Conservation (phyloP, 2,329 filamentous ascomycete species). For the Ascosphaera aggregata region DNA sequence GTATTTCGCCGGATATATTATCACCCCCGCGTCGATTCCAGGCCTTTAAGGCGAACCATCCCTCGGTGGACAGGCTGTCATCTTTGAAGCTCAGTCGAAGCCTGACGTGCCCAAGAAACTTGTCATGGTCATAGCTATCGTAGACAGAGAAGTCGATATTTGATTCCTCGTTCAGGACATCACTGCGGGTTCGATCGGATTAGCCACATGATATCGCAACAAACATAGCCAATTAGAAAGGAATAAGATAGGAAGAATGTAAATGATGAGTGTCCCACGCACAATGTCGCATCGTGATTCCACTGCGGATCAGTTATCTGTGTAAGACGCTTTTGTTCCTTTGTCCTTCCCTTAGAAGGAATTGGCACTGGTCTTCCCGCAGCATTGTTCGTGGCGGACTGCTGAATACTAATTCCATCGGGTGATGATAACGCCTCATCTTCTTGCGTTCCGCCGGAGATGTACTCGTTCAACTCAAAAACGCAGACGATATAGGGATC, state of each 20-base stretch:
- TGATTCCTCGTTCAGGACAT: slow-evolving; percentile 79
- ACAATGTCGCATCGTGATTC: slow-evolving; percentile 94
- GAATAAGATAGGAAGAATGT: too few species aligned
- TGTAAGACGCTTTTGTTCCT: neutral
- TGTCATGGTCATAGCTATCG: slow-evolving; percentile 62
- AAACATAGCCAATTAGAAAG: neutral
- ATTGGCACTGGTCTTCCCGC: slow-evolving; percentile 76
- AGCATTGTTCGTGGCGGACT: slow-evolving; percentile 41
- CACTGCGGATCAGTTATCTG: slow-evolving; percentile 61
- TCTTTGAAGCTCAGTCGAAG: slow-evolving; percentile 49
- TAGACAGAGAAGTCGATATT: slow-evolving; percentile 87
- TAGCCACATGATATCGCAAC: slow-evolving; percentile 1
- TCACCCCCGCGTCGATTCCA: slow-evolving; percentile 47
- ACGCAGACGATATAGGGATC: slow-evolving; percentile 93
- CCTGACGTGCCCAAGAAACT: slow-evolving; percentile 77
- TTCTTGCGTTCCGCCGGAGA: slow-evolving; percentile 56
- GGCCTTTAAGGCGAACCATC: slow-evolving; percentile 65
- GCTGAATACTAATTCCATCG: slow-evolving; percentile 25
- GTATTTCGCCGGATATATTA: slow-evolving; percentile 63
- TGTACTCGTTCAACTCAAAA: slow-evolving; percentile 90
- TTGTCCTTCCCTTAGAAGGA: slow-evolving; percentile 31
- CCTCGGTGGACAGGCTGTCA: slow-evolving; percentile 47
- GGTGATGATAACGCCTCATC: neutral
- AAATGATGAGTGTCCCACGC: slow-evolving; percentile 21
- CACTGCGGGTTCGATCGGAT: slow-evolving; percentile 28